These are phyloP conservation scores for Ceratocystis diversiconidia DNA, from an alignment of 2,329 filamentous ascomycete genomes.

Conservation along the genomic window DNA sequence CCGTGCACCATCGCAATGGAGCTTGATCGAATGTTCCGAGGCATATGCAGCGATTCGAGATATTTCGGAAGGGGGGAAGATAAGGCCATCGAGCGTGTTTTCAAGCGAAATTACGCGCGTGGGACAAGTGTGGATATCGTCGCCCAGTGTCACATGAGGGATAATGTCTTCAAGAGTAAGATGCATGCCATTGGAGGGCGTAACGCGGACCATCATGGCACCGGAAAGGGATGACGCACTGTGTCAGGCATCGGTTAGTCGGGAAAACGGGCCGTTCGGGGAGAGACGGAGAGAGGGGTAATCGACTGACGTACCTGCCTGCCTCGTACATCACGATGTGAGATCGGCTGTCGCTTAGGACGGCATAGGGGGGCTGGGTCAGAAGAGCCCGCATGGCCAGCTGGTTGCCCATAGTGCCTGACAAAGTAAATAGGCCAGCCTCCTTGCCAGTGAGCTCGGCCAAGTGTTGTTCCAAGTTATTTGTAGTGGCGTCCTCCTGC, in stretches of 20 bases:
- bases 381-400: slow-evolving; percentile 66
- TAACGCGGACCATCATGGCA: slow-evolving; percentile 52
- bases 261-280: neutral
- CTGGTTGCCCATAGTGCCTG: slow-evolving; percentile 91
- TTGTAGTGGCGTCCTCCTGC: slow-evolving; percentile 65
- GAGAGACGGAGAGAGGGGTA: neutral
- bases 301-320: slow-evolving; percentile 34
- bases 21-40: slow-evolving; percentile 44
- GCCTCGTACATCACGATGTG: slow-evolving; percentile 61
- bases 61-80: slow-evolving; percentile 63
- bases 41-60: slow-evolving; percentile 58
- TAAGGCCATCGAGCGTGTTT: slow-evolving; percentile 67
- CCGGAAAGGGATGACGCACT: slow-evolving; percentile 59
- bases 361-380: slow-evolving; percentile 61
- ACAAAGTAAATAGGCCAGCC: slow-evolving; percentile 65
- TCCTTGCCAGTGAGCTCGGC: slow-evolving; percentile 62
- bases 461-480: slow-evolving; percentile 58
- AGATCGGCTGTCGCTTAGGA: slow-evolving; percentile 64
- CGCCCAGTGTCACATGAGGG: slow-evolving; percentile 46
- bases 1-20: slow-evolving; percentile 68
- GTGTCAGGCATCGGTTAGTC: neutral
- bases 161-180: slow-evolving; percentile 65
- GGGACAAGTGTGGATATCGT: slow-evolving; percentile 65
- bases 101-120: slow-evolving; percentile 72
- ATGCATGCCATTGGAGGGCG: slow-evolving; percentile 56